These are phyloP conservation scores for Cystobasidium tubakii DNA, from an alignment of 768 basidiomycete genomes.

Conservation along the genomic window DNA sequence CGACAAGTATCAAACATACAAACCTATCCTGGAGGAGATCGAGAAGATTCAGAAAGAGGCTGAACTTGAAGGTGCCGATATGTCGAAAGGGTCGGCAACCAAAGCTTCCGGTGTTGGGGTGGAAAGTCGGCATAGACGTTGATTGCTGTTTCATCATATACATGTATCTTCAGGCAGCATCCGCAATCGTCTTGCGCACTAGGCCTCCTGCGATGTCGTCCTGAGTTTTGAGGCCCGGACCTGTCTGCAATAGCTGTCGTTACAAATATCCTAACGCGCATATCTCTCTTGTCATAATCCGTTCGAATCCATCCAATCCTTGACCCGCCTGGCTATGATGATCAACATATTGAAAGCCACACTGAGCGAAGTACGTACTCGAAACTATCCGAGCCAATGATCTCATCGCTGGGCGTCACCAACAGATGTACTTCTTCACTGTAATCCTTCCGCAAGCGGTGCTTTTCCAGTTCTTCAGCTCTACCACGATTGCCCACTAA, in stretches of 20 bases:
- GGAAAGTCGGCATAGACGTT: conserved; percentile 32
- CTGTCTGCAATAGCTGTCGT: too few species aligned
- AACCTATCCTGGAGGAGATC: conserved; percentile 73
- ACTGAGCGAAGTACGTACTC: conserved; percentile 4
- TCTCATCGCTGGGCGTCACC: background rate
- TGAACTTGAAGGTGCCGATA: conserved; percentile 66
- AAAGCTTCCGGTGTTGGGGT: conserved; percentile 29
- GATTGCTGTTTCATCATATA: background rate
- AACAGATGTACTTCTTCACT: conserved; percentile 23
- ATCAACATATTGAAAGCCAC: background rate
- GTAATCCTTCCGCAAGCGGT: conserved; percentile 26
- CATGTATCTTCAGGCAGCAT: too few species aligned
- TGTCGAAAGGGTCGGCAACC: background rate
- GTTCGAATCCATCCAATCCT: conserved; percentile 35
- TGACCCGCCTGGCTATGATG: conserved; percentile 13
- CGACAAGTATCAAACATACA: conserved; percentile 70
- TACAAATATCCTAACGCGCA: too few species aligned
- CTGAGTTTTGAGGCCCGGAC: too few species aligned
- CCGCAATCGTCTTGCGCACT: background rate
- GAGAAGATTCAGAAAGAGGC: conserved; percentile 77
- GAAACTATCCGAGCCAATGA: conserved; percentile 2
- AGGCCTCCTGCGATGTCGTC: too few species aligned
- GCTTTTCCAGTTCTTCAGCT: conserved; percentile 19
- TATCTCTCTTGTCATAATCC: conserved; percentile 11
- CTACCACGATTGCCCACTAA: conserved; percentile 44